Conservation (phyloP, 345 rosid species). For the Syzygium grande region DNA sequence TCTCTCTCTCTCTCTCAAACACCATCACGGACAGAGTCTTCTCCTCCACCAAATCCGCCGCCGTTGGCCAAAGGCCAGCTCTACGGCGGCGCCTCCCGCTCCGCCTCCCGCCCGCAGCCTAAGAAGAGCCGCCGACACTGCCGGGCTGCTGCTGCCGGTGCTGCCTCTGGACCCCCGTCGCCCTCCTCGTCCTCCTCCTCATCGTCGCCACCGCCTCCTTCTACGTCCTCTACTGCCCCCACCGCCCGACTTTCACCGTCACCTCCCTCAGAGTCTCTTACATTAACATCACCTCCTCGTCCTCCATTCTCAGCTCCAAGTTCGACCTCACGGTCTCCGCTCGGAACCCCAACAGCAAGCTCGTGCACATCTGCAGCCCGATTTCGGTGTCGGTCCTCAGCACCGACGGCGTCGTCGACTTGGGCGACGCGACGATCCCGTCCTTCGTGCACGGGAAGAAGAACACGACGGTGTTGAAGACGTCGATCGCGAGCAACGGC, state of each 20-base stretch:
- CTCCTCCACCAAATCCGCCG: constrained; percentile 41
- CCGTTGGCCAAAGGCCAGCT: constrained; percentile 27
- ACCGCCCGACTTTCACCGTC: constrained; percentile 30
- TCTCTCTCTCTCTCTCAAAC: neutral
- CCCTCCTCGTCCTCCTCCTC: constrained; percentile 21
- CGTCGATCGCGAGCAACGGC: constrained; percentile 28
- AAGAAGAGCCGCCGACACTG: constrained; percentile 15
- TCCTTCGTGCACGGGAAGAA: constrained; percentile 55
- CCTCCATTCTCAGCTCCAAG: constrained; percentile 33
- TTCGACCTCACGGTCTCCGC: constrained; percentile 59
- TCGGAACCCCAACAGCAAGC: constrained; percentile 72
- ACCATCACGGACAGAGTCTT: constrained; percentile 56
- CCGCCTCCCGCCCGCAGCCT: constrained; percentile 29
- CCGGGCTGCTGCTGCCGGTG: constrained; percentile 24
- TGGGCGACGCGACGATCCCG: constrained; percentile 51
- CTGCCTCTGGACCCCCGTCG: constrained; percentile 22
- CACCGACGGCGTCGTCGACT: constrained; percentile 22
- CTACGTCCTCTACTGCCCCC: constrained; percentile 37
- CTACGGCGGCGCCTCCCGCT: constrained; percentile 31
- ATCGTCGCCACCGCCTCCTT: constrained; percentile 15
- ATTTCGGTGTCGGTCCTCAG: constrained; percentile 24
- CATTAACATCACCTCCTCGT: constrained; percentile 20
- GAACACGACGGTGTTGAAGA: constrained; percentile 60
- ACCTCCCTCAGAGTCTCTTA: constrained; percentile 18
- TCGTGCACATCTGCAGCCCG: constrained; percentile 45